Evolutionary conservation across 805 yeast species (phyloP), one percentile per base, ranked within the genome.

Genomic region (Wickerhamiella sergipiensis): DNA sequence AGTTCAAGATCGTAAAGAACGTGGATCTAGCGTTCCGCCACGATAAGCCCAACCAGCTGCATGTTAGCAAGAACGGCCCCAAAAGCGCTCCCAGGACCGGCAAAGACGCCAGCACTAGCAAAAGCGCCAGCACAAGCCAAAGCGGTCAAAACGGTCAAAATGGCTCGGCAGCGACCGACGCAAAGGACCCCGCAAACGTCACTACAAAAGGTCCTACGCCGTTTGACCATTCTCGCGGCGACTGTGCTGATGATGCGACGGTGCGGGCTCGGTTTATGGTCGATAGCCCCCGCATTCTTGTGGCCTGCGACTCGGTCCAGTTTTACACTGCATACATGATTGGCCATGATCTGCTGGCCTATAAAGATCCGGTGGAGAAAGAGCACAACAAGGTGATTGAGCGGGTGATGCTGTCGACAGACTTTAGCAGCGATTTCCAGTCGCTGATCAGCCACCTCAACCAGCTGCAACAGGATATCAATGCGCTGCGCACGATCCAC

Each of bases 261-360:
- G 23, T 45, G 9, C 21, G 18, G 8, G 18, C 36, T 1, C 51
- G 50, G 6, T 18, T 59, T 3, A 50, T 53, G 15, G 74, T 85
- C 13, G 87, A 83, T 58, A 71, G 85, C 47, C 94, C 95, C 2
- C 71, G 76, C 45, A 75, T 88, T 19, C 73, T 76, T 5, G 73
- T 87, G 1, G 71, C 79, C 6, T 77, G 87, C 49, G 87, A 87
- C 50, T 82, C 95, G 0, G 66, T 68, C 45, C 95, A 87, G 60
- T 89, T 85, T 62, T 72, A 72, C 55, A 72, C 87, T 0, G 64
- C 86, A 13, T 84, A 79, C 60, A 72, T 76, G 15, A 77, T 88
- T 39, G 70, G 76, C 0, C 71, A 78, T 58, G 80, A 82, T 50
- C 67, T 89, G 45, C 61, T 90, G 52, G 71, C 85, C 31, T 86